Evolutionary conservation across 1,284 basidiomycete species (phyloP).

Genomic region (Sporisorium graminicola): DNA sequence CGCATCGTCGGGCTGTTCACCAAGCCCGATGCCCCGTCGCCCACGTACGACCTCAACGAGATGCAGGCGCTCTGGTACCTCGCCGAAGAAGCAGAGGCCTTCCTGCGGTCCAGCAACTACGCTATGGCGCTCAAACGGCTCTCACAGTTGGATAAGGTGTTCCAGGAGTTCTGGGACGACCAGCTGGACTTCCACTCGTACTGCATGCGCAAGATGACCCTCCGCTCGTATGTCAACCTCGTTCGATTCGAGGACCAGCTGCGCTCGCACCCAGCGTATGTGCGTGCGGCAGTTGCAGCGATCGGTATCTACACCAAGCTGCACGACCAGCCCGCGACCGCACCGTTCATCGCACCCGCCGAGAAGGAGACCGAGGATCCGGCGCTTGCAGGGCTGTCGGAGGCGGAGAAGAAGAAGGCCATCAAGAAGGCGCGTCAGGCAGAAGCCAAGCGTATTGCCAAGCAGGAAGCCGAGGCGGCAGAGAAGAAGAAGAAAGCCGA

Average conservation of each 20-base stretch:
- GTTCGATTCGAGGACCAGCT: conserved; percentile 86
- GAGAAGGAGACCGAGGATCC: conserved; percentile 59
- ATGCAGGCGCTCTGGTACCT: conserved; percentile 96
- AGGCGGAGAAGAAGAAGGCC: conserved; percentile 44
- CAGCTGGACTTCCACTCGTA: conserved; percentile 99
- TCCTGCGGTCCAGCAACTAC: conserved; percentile 77
- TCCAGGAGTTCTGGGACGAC: conserved; percentile 91
- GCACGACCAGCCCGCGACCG: conserved; percentile 61
- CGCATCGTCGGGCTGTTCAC: conserved; percentile 63
- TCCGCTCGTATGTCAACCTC: conserved; percentile 84
- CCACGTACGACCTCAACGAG: conserved; percentile 87
- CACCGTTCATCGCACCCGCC: conserved; percentile 50
- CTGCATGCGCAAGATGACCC: conserved; percentile 87
- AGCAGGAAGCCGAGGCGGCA: conserved; percentile 38
- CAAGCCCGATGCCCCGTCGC: conserved; percentile 74
- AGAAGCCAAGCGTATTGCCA: conserved; percentile 29
- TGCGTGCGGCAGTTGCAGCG: conserved; percentile 80
- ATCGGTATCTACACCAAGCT: conserved; percentile 78
- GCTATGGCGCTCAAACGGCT: conserved; percentile 90
- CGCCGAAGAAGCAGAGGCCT: conserved; percentile 83
- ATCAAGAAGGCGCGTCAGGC: conserved; percentile 46
- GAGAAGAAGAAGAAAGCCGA: conserved; percentile 34
- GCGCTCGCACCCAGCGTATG: conserved; percentile 80
- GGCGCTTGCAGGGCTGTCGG: conserved; percentile 17
- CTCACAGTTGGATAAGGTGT: conserved; percentile 82